Conservation (phyloP, 148 eudicot genomes). For the Mesembryanthemum crystallinum region DNA sequence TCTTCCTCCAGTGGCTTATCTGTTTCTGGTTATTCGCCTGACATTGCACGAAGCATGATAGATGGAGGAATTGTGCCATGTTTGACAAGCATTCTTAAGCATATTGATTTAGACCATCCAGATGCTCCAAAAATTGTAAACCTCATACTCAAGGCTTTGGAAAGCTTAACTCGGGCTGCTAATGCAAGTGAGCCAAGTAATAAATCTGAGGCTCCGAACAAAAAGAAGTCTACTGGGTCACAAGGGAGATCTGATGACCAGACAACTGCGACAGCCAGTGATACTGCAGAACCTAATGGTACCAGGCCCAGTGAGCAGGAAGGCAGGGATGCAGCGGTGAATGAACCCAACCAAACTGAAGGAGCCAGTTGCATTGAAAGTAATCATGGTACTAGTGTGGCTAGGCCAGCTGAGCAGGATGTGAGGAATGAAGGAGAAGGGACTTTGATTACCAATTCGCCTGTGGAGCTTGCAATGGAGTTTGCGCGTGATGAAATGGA, state of each 20-base stretch:
- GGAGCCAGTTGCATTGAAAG: conserved; percentile 39
- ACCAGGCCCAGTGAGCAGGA: conserved; percentile 40
- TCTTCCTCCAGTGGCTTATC: conserved; percentile 73
- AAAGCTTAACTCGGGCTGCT: conserved; percentile 83
- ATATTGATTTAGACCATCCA: conserved; percentile 92
- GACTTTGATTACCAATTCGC: conserved; percentile 32
- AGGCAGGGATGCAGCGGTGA: conserved; percentile 34
- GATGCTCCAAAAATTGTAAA: conserved; percentile 91
- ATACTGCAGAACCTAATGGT: conserved; percentile 37
- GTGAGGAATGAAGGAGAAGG: conserved; percentile 59
- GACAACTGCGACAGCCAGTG: conserved; percentile 30
- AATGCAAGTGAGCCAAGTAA: conserved; percentile 72
- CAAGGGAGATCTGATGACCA: conserved; percentile 53
- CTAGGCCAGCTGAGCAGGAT: conserved; percentile 56
- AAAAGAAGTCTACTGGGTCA: conserved; percentile 51
- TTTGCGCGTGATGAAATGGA: conserved; percentile 75
- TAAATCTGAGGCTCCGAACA: conserved; percentile 60
- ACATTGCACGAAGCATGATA: conserved; percentile 88
- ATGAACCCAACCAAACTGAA: conserved; percentile 38
- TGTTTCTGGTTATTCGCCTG: conserved; percentile 92
- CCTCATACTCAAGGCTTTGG: conserved; percentile 78
- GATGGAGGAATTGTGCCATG: conserved; percentile 91
- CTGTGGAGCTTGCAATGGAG: conserved; percentile 56
- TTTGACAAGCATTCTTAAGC: conserved; percentile 72
- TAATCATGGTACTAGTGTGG: conserved; percentile 36